Evolutionary conservation across 2,329 filamentous ascomycete species (phyloP).

Genomic region (Bipolaris oryzae): DNA sequence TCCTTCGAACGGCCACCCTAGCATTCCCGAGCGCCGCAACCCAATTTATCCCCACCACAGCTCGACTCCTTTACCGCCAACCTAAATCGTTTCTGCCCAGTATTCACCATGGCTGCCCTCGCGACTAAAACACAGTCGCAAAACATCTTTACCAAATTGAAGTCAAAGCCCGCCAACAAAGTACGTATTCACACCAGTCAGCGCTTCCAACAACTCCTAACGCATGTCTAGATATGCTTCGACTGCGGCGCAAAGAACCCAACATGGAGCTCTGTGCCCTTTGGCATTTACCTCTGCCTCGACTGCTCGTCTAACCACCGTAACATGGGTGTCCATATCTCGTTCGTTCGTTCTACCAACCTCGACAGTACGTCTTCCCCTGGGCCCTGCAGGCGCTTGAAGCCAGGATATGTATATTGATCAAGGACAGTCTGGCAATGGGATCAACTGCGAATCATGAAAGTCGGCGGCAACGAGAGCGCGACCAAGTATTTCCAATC

Average conservation of each 20-base stretch:
- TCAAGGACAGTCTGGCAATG: constrained; percentile 77
- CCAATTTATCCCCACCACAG: constrained; percentile 40
- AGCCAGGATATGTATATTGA: constrained; percentile 58
- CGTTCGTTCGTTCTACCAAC: constrained; percentile 97
- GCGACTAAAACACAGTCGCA: constrained; percentile 95
- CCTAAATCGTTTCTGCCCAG: constrained; percentile 26
- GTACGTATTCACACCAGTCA: constrained; percentile 57
- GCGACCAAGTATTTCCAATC: constrained; percentile 98
- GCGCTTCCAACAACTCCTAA: constrained; percentile 33
- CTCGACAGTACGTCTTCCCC: constrained; percentile 78
- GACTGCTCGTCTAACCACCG: constrained; percentile 97
- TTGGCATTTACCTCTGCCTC: constrained; percentile 96
- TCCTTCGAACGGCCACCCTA: constrained; percentile 24
- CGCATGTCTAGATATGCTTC: constrained; percentile 79
- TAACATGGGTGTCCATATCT: constrained; percentile 98
- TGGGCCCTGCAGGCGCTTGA: background rate
- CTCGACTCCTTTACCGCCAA: constrained; percentile 34
- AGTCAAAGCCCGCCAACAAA: constrained; percentile 93
- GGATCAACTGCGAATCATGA: constrained; percentile 97
- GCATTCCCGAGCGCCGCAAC: constrained; percentile 31
- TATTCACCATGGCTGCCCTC: constrained; percentile 61
- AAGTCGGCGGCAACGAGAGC: constrained; percentile 96
- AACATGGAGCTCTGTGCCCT: constrained; percentile 96
- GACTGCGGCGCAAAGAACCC: constrained; percentile 98
- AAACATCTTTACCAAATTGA: constrained; percentile 97